Evolutionary conservation across 805 yeast species (phyloP), one percentile per base, ranked within the genome.

Genomic region (Torulaspora maleeae): DNA sequence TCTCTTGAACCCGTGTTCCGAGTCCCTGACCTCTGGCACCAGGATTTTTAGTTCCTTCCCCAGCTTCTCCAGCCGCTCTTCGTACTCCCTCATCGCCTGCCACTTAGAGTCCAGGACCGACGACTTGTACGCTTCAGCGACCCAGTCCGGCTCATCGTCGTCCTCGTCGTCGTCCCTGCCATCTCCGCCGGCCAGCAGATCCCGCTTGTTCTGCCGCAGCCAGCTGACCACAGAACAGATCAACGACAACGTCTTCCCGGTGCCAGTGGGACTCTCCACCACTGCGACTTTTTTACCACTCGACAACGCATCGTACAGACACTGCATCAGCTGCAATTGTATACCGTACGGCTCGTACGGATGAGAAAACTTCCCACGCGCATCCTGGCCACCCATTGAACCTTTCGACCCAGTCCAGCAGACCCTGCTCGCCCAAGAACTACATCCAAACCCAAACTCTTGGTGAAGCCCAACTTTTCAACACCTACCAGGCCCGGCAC

Each of bases 231-330:
- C 71, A 0, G 95, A 78, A 60, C 97, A 91, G 3, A 91, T 84
- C 37, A 90, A 66, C 0, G 96, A 87, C 2, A 91, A 68, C 0
- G 97, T 89, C 64, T 90, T 90, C 2, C 98, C 97, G 1, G 90
- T 86, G 5, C 98, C 98, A 0, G 98, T 90, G 0, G 98, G 98
- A 46, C 93, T 83, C 61, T 90, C 97, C 57, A 90, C 82, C 1
- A 90, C 71, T 0, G 95, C 95, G 2, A 90, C 70, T 59, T 84
- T 86, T 9, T 72, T 70, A 4, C 71, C 70, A 3, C 43, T 36
- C 3, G 47, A 36, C 13, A 90, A 70, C 1, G 86, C 74, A 19
- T 76, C 76, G 54, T 84, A 84, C n/a, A 91, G 73, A 16, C 81
- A 76, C 25, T 71, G 68, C 97, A 90, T 90, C 52, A 90, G 75